Evolutionary conservation across 805 yeast genomes (phyloP), one percentile per base, ranked within the genome.

Genomic region (Kluyveromyces wickerhamii): DNA sequence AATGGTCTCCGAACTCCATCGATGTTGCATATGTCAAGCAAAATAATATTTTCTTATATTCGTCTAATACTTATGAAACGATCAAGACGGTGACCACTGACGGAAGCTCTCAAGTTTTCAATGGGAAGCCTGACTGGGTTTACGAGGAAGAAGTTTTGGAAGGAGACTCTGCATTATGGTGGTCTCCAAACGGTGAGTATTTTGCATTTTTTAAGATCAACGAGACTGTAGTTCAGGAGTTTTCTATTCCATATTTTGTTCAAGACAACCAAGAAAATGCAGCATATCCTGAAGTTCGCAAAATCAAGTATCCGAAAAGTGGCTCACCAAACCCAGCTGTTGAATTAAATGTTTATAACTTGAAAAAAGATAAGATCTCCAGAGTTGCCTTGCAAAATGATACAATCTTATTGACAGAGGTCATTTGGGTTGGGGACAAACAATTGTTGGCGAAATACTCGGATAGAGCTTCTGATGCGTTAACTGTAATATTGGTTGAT

Each of bases 61-160:
- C 72, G 22, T 39, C 62, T 2, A 29, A 34, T 4, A 27, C 52
- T 41, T 38, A 43, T 22, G 13, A 53, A 13, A 43, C 61, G 1
- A 47, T 62, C 0, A 60, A 48, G 4, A 78, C 75, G 42, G 59
- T 83, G 10, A 82, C 96, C 0, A 40, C 41, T 26, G 92, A 82
- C 49, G 95, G 95, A 11, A 76, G 77, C 21, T 68, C 65, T 1
- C 68, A 74, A 42, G 65, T 84, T 6, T 85, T 86, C 59, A 81
- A 87, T 52, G 96, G 95, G 2, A 78, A 79, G 41, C 94, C 95
- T 0, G 95, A 86, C 52, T 86, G 96, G 96, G 94, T 85, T 6
- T 86, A 86, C 47, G 96, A 87, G 51, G 96, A 86, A 46, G 96
- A 86, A 57, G 92, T 86, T 1, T 69, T 82, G 35, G 75, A 73